phyloP scores from a whole-genome alignment of 305 asterid genomes.

The Caryopteris hybrid region DNA sequence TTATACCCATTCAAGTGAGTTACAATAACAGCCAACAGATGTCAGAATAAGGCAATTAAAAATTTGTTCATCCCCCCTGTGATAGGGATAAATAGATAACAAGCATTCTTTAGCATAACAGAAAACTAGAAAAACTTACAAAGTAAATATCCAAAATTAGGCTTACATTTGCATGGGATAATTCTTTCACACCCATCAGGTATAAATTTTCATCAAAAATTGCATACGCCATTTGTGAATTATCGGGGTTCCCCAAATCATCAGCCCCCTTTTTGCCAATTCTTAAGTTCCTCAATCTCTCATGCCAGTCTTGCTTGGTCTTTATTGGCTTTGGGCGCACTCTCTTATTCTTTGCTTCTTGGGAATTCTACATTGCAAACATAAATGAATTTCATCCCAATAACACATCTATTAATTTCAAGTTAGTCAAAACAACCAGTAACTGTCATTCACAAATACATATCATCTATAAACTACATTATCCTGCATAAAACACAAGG shows the following conservation, averaged over 20 bases:
- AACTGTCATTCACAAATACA: background rate
- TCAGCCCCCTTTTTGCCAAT: conserved; percentile 67
- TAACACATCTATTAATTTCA: conserved; percentile 3
- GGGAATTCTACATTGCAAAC: conserved; percentile 31
- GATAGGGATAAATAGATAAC: conserved; percentile 7
- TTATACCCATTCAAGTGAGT: background rate
- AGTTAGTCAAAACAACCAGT: background rate
- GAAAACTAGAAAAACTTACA: conserved; percentile 9
- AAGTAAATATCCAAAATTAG: background rate
- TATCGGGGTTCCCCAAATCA: conserved; percentile 53
- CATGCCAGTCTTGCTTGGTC: conserved; percentile 91
- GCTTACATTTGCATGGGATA: conserved; percentile 54
- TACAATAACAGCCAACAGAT: background rate
- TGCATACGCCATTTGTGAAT: conserved; percentile 79
- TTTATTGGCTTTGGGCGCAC: conserved; percentile 62
- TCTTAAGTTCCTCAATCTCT: conserved; percentile 66
- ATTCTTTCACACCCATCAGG: conserved; percentile 58
- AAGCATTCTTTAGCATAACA: conserved; percentile 9
- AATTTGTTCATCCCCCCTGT: background rate
- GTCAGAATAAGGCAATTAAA: conserved; percentile 1
- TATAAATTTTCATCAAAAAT: conserved; percentile 79
- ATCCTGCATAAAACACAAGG: background rate
- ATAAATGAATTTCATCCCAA: conserved; percentile 5
- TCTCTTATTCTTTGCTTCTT: conserved; percentile 47
- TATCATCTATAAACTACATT: background rate